These are phyloP conservation scores for Stemphylium beticola DNA, from an alignment of 2,329 filamentous ascomycete genomes.

Conservation along the genomic window DNA sequence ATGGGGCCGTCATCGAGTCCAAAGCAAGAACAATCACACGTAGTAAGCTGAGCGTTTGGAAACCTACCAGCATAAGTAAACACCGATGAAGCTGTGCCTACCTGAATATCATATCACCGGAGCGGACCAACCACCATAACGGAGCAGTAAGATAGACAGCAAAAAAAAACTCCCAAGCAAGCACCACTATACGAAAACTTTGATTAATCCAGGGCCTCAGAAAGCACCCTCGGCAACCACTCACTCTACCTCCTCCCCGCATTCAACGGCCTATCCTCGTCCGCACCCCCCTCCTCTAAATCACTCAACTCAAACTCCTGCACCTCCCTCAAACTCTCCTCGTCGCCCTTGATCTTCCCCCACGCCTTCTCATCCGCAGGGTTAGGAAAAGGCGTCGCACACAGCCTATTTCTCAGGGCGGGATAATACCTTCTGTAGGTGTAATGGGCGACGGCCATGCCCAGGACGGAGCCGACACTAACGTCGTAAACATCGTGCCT, in stretches of 20 bases:
- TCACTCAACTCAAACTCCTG: slow-evolving; percentile 48
- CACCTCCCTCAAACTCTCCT: slow-evolving; percentile 46
- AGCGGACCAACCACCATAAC: too few relatives aligned
- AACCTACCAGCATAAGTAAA: too few relatives aligned
- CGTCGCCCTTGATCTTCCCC: slow-evolving; percentile 54
- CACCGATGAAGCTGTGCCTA: too few relatives aligned
- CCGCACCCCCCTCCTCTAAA: slow-evolving; percentile 36
- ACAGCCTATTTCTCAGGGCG: slow-evolving; percentile 56
- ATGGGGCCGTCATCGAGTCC: too few relatives aligned
- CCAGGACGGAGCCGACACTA: slow-evolving; percentile 61
- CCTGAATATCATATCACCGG: too few relatives aligned
- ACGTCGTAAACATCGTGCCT: slow-evolving; percentile 70
- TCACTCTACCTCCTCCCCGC: slow-evolving; percentile 17
- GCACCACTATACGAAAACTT: too few relatives aligned
- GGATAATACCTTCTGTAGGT: slow-evolving; percentile 68
- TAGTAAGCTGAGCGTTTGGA: too few relatives aligned
- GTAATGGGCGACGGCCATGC: slow-evolving; percentile 61
- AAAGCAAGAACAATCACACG: too few relatives aligned
- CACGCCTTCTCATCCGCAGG: slow-evolving; percentile 44
- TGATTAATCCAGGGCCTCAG: too few relatives aligned
- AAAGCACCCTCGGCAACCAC: too few relatives aligned
- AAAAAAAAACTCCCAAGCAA: too few relatives aligned
- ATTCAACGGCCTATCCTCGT: slow-evolving; percentile 31
- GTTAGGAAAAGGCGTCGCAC: slow-evolving; percentile 59
- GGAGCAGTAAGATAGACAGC: too few relatives aligned